phyloP scores from a whole-genome alignment of 116 monocot species.

The Iris pallida region DNA sequence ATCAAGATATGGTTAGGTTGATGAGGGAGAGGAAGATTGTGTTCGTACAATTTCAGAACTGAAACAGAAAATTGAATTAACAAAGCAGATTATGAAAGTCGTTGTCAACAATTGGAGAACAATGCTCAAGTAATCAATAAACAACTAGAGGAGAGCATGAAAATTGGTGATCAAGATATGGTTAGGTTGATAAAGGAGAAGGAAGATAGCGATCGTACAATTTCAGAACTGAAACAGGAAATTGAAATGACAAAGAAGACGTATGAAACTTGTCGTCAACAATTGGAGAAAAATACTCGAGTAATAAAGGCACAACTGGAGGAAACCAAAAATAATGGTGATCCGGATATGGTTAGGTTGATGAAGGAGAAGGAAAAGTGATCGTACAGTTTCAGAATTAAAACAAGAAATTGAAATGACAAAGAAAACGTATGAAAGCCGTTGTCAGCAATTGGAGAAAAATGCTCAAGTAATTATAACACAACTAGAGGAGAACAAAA shows the following conservation, averaged over 20 bases:
- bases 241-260: slow-evolving; percentile 22
- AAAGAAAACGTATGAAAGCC: slow-evolving; percentile 44
- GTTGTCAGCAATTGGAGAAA: slow-evolving; percentile 14
- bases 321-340: slow-evolving; percentile 17
- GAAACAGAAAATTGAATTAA: slow-evolving; percentile 43
- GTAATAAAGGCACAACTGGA: slow-evolving; percentile 20
- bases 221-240: slow-evolving; percentile 22
- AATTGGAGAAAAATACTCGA: neutral
- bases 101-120: slow-evolving; percentile 14
- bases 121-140: neutral
- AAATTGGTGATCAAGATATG: neutral
- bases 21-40: slow-evolving; percentile 50
- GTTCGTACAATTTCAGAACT: slow-evolving; percentile 43
- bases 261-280: slow-evolving; percentile 13
- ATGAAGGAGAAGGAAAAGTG: slow-evolving; percentile 16
- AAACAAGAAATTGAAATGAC: slow-evolving; percentile 31
- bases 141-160: slow-evolving; percentile 1
- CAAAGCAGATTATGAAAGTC: slow-evolving; percentile 22
- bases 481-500: slow-evolving; percentile 41
- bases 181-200: slow-evolving; percentile 3
- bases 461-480: slow-evolving; percentile 26
- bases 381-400: slow-evolving; percentile 16
- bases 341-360: slow-evolving; percentile 12
- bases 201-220: slow-evolving; percentile 1
- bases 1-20: slow-evolving; percentile 46